These are phyloP conservation scores for Kingdonia uniflora DNA, from an alignment of 164 flowering plant genomes.

Conservation along the genomic window DNA sequence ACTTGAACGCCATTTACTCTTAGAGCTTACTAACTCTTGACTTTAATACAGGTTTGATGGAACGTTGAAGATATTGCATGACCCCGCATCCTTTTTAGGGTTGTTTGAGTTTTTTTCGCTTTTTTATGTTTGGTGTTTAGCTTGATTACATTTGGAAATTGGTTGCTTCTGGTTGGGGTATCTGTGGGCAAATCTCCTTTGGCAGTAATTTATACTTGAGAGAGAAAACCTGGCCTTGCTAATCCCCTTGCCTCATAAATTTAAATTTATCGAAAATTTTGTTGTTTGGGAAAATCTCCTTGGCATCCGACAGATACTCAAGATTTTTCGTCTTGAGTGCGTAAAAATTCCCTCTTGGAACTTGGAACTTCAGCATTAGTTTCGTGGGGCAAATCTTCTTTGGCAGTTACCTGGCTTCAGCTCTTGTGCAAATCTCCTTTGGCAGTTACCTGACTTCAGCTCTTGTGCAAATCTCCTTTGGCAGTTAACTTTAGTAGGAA, in stretches of 20 bases:
- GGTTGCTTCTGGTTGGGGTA: background rate
- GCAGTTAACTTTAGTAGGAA: slow-evolving; percentile 11
- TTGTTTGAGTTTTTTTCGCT: too few relatives aligned
- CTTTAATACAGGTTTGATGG: too few relatives aligned
- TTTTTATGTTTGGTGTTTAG: too few relatives aligned
- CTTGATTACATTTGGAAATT: too few relatives aligned
- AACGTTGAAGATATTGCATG: too few relatives aligned
- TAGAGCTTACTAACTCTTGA: too few relatives aligned
- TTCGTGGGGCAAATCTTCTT: slow-evolving; percentile 57
- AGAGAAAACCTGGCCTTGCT: too few relatives aligned
- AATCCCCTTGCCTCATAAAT: too few relatives aligned
- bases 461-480: slow-evolving; percentile 19
- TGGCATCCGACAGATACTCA: slow-evolving; percentile 7
- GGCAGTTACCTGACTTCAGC: slow-evolving; percentile 9
- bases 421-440: slow-evolving; percentile 24
- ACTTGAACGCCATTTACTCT: too few relatives aligned
- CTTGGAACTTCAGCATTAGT: slow-evolving; percentile 4
- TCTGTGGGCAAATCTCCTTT: slow-evolving; percentile 9
- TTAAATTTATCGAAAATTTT: too few relatives aligned
- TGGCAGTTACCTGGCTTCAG: slow-evolving; percentile 28
- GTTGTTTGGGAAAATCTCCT: background rate
- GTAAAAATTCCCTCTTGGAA: background rate
- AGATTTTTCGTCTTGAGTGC: slow-evolving; percentile 17
- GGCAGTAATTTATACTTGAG: background rate
- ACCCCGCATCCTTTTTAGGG: too few relatives aligned